Conservation (phyloP, 768 basidiomycete genomes). For the Neoboletus magnificus region DNA sequence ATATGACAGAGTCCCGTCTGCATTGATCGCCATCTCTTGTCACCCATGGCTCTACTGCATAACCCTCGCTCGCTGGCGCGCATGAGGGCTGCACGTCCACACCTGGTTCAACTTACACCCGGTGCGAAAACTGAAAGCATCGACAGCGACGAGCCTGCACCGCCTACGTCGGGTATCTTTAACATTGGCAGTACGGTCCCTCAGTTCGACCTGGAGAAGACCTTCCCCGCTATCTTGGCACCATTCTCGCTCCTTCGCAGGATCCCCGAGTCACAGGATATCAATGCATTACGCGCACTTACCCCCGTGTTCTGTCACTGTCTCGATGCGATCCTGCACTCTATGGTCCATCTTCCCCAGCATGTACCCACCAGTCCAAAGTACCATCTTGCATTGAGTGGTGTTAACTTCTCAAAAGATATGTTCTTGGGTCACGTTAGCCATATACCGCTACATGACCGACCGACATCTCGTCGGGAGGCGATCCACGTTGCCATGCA, state of each 20-base stretch:
- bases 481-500: conserved; percentile 21
- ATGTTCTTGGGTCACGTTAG: conserved; percentile 23
- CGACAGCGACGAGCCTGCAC: conserved; percentile 24
- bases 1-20: background rate
- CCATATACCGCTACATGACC: conserved; percentile 3
- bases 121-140: conserved; percentile 22
- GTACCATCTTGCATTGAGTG: conserved; percentile 20
- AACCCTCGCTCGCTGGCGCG: conserved; percentile 13
- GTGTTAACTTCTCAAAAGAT: conserved; percentile 20
- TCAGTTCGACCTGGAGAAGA: conserved; percentile 31
- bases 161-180: conserved; percentile 19
- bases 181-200: conserved; percentile 4
- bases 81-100: background rate
- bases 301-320: conserved; percentile 22
- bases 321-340: conserved; percentile 28
- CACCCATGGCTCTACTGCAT: conserved; percentile 6
- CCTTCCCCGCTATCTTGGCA: conserved; percentile 36
- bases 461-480: conserved; percentile 3
- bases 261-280: conserved; percentile 23
- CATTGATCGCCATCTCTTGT: background rate
- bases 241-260: conserved; percentile 28
- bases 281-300: conserved; percentile 29
- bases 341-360: conserved; percentile 22
- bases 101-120: background rate
- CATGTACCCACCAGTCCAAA: conserved; percentile 19